Conservation (phyloP, 495 filamentous ascomycete genomes). For the Eremomyces bilateralis region DNA sequence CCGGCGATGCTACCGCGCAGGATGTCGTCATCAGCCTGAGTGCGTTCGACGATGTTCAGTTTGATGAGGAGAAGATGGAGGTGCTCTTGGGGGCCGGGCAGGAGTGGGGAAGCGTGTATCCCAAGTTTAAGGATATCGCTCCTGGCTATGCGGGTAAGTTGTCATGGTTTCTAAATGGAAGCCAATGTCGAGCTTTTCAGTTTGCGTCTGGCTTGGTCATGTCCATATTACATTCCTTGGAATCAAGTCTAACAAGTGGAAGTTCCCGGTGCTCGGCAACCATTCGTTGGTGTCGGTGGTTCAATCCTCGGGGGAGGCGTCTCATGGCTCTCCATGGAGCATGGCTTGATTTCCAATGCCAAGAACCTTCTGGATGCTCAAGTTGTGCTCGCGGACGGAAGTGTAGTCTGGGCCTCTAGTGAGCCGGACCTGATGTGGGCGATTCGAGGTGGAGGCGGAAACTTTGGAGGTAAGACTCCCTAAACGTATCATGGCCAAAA, state of each 20-base stretch:
- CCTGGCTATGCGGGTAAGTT: conserved; percentile 11
- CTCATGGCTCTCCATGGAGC: conserved; percentile 16
- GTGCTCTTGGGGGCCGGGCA: conserved; percentile 13
- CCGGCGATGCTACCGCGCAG: conserved; percentile 11
- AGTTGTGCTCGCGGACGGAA: conserved; percentile 12
- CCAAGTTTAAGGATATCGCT: conserved; percentile 10
- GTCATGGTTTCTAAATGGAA: background rate
- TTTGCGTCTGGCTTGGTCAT: too few species aligned
- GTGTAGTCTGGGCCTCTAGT: conserved; percentile 13
- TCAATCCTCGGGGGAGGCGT: conserved; percentile 13
- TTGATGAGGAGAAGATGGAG: conserved; percentile 9
- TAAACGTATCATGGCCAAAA: background rate
- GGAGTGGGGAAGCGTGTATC: conserved; percentile 11
- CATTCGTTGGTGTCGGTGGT: conserved; percentile 15
- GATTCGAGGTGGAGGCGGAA: conserved; percentile 13
- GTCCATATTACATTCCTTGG: too few species aligned
- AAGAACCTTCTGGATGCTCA: conserved; percentile 17
- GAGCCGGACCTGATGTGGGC: conserved; percentile 18
- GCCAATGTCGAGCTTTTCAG: too few species aligned
- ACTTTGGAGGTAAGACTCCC: conserved; percentile 8
- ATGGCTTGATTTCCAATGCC: conserved; percentile 14
- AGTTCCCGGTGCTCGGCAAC: conserved; percentile 13
- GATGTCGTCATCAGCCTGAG: conserved; percentile 15
- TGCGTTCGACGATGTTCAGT: conserved; percentile 13
- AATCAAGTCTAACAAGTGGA: too few species aligned